phyloP scores from a whole-genome alignment of 2,329 filamentous ascomycete genomes.

The Aspergillus tanneri region DNA sequence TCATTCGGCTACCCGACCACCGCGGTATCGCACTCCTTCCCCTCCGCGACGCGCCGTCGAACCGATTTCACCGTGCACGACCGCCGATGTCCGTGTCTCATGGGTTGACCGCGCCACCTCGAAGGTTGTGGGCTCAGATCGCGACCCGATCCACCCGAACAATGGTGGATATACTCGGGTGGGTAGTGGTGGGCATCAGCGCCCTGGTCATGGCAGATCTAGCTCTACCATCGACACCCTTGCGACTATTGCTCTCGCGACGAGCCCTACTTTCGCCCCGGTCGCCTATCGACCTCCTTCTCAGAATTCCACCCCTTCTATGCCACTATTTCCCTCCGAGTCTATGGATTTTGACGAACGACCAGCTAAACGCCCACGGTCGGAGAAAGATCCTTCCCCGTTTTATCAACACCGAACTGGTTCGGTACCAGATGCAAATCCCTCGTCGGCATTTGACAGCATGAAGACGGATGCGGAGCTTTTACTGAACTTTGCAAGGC shows the following conservation, averaged over 20 bases:
- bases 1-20: conserved; percentile 38
- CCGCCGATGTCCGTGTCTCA: conserved; percentile 30
- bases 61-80: conserved; percentile 43
- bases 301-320: conserved; percentile 24
- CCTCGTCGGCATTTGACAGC: conserved; percentile 37
- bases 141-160: conserved; percentile 22
- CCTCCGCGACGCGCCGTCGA: conserved; percentile 49
- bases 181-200: conserved; percentile 26
- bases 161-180: conserved; percentile 22
- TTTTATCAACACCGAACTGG: conserved; percentile 30
- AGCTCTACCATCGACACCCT: conserved; percentile 51
- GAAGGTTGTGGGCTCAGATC: conserved; percentile 26
- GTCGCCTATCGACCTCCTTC: conserved; percentile 34
- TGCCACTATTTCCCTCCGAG: conserved; percentile 32
- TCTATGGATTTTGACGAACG: conserved; percentile 42
- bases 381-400: conserved; percentile 54
- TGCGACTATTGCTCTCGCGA: conserved; percentile 52
- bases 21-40: conserved; percentile 48
- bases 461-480: conserved; percentile 51
- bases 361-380: conserved; percentile 60
- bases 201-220: conserved; percentile 44
- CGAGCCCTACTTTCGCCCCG: conserved; percentile 45
- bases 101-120: conserved; percentile 31
- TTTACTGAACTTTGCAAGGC: conserved; percentile 46
- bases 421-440: conserved; percentile 30